phyloP scores from a whole-genome alignment of 768 basidiomycete genomes.

The Russula virescens region DNA sequence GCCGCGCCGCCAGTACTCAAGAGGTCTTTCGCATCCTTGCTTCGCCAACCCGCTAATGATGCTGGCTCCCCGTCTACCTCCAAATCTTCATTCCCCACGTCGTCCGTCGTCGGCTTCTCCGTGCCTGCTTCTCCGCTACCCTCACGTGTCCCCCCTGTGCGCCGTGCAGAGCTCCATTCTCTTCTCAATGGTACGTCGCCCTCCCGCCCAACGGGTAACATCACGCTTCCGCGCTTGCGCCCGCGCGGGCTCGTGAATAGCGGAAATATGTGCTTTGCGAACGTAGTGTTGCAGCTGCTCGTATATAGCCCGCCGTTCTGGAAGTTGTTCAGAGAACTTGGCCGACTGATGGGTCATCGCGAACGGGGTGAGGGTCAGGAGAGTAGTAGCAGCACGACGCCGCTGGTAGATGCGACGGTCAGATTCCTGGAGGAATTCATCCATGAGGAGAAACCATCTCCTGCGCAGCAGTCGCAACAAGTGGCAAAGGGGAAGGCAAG shows the following conservation, averaged over 20 bases:
- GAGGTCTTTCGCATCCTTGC: conserved; percentile 74
- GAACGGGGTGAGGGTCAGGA: conserved; percentile 30
- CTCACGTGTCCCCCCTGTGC: conserved; percentile 28
- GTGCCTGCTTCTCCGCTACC: conserved; percentile 46
- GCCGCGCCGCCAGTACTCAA: conserved; percentile 32
- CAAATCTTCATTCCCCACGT: conserved; percentile 54
- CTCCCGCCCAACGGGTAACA: conserved; percentile 9
- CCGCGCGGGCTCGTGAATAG: conserved; percentile 87
- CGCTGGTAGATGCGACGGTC: conserved; percentile 62
- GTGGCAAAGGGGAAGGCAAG: conserved; percentile 33
- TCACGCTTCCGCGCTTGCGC: conserved; percentile 37
- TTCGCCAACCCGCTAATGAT: conserved; percentile 41
- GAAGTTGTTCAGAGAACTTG: conserved; percentile 67
- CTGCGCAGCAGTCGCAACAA: conserved; percentile 15
- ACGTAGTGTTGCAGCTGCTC: conserved; percentile 86
- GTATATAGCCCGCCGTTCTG: conserved; percentile 88
- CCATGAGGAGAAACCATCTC: conserved; percentile 30
- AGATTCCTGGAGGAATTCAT: conserved; percentile 76
- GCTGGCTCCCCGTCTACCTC: conserved; percentile 31
- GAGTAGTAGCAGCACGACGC: conserved; percentile 33
- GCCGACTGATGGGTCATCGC: conserved; percentile 37
- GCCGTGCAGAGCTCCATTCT: conserved; percentile 45
- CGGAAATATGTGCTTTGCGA: conserved; percentile 98
- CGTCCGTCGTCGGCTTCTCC: conserved; percentile 68
- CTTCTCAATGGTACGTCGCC: conserved; percentile 45